Conservation (phyloP, 306 rosid species). For the Canavalia ensiformis region DNA sequence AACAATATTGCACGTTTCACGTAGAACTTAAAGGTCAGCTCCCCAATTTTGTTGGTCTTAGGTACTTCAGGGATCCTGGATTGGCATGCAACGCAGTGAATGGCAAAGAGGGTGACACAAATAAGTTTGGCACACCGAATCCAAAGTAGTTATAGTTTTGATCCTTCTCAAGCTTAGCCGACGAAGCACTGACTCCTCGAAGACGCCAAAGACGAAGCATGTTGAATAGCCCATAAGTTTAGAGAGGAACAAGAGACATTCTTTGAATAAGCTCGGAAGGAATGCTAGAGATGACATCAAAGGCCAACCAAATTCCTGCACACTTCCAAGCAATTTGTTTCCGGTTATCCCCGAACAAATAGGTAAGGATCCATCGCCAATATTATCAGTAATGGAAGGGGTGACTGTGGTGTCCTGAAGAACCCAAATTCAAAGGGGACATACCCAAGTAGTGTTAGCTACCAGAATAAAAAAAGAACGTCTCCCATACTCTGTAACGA, state of each 20-base stretch:
- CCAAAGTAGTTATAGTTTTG: slow-evolving; percentile 84
- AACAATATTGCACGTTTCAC: too few relatives aligned
- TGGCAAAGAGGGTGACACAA: too few relatives aligned
- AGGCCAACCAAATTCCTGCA: slow-evolving; percentile 67
- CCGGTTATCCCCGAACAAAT: slow-evolving; percentile 69
- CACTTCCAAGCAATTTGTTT: slow-evolving; percentile 79
- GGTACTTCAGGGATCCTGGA: too few relatives aligned
- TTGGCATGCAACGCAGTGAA: too few relatives aligned
- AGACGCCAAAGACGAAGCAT: slow-evolving; percentile 99
- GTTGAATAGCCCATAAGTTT: slow-evolving; percentile 80
- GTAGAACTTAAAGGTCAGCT: too few relatives aligned
- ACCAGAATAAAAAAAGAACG: slow-evolving; percentile 78
- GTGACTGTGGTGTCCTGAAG: slow-evolving; percentile 67
- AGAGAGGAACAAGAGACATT: slow-evolving; percentile 61
- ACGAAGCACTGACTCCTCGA: slow-evolving; percentile 86
- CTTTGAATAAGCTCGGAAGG: slow-evolving; percentile 79
- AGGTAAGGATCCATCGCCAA: slow-evolving; percentile 86
- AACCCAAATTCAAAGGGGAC: slow-evolving; percentile 97
- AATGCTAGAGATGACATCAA: slow-evolving; percentile 81
- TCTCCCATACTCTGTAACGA: slow-evolving; percentile 89
- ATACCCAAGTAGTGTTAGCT: slow-evolving; percentile 92
- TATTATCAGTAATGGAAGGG: slow-evolving; percentile 75
- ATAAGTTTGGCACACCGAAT: slow-evolving; percentile 92
- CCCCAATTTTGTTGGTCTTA: too few relatives aligned
- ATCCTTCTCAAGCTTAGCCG: slow-evolving; percentile 90